Percentiles rank a stretch among this genome's conserved stretches.
These are phyloP conservation scores for Gleditsia sinensis DNA, from an alignment of 306 rosid genomes.

Conservation along the genomic window DNA sequence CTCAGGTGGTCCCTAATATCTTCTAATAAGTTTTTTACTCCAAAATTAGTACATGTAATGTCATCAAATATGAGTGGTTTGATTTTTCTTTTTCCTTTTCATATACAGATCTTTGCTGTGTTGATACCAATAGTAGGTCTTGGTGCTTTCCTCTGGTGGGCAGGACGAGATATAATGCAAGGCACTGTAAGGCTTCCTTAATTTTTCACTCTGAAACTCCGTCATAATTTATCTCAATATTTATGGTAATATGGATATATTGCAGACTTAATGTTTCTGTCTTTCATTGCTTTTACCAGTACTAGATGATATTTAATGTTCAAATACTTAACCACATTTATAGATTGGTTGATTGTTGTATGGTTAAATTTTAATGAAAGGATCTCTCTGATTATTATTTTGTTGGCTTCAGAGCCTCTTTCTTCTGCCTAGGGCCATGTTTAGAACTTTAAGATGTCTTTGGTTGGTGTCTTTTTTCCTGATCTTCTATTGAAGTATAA, in stretches of 20 bases:
- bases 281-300: background rate
- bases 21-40: background rate
- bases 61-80: background rate
- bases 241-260: background rate
- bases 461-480: background rate
- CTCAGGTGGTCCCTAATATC: background rate
- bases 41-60: background rate
- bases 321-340: background rate
- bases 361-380: background rate
- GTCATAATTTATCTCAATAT: background rate
- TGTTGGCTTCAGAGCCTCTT: background rate
- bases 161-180: conserved; percentile 62
- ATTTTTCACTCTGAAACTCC: background rate
- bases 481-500: background rate
- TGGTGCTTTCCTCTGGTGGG: conserved; percentile 76
- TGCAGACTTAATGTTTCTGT: background rate
- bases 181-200: conserved; percentile 46
- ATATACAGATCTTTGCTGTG: conserved; percentile 59
- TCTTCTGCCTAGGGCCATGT: background rate
- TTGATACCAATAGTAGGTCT: conserved; percentile 61
- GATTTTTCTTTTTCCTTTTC: background rate
- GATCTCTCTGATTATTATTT: background rate
- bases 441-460: background rate
- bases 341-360: background rate
- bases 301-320: background rate